A percentile compares a stretch with the other conserved stretches of the same genome.
phyloP scores from a whole-genome alignment of 192 early-diverging fungal species.

The Backusella psychrophila region DNA sequence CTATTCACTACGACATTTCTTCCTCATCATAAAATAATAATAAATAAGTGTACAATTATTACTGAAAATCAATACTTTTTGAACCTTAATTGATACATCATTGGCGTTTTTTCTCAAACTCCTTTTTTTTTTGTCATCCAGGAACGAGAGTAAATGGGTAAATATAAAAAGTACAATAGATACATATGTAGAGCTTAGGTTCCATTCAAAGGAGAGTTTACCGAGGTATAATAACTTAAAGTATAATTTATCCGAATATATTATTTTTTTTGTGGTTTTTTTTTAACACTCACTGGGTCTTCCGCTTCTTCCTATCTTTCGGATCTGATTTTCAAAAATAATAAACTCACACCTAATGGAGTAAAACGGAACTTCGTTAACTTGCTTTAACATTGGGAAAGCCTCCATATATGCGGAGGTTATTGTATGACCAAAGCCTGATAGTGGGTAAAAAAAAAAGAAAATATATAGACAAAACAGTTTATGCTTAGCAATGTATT shows the following conservation, averaged over 20 bases:
- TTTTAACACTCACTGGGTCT: neutral
- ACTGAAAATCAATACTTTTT: neutral
- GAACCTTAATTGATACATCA: neutral
- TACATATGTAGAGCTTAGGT: neutral
- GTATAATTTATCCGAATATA: neutral
- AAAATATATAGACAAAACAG: neutral
- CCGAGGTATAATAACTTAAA: neutral
- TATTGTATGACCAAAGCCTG: neutral
- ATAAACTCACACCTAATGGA: neutral
- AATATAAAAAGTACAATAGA: neutral
- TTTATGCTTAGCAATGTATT: neutral
- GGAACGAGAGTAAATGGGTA: neutral
- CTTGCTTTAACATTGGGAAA: neutral
- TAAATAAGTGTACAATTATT: neutral
- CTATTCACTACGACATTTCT: neutral
- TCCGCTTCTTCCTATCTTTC: constrained; percentile 5
- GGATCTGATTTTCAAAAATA: constrained; percentile 2
- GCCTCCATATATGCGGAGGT: neutral
- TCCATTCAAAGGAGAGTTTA: neutral
- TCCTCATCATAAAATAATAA: neutral
- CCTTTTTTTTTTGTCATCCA: neutral
- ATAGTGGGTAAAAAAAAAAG: neutral
- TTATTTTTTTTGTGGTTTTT: neutral
- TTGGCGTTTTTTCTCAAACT: neutral
- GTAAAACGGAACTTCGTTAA: neutral